Base-by-base conservation (phyloP, 2,329 filamentous ascomycete genomes). In the Coleophoma eucalyptorum region DNA sequence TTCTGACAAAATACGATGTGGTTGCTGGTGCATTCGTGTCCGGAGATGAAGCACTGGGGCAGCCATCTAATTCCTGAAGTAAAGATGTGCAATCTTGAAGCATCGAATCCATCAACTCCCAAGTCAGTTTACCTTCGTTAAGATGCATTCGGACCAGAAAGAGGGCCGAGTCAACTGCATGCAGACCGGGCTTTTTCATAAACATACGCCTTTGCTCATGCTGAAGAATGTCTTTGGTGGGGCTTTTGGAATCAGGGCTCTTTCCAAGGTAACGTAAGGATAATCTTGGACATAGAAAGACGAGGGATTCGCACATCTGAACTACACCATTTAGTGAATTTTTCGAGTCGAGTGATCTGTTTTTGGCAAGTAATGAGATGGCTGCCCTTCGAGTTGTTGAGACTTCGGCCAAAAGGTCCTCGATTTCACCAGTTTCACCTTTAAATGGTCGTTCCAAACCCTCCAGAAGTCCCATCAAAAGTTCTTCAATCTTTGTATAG, bases 241-340 rank as follows among this genome's bases (percentile, higher is more conserved):
- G 67, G 18, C 76, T 73, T 33, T 76, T 74, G 12, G 73, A 72
- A 4, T 69, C 69, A 0, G 82, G 80, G 1, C 75, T 68, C 49
- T 79, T 80, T 12, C 83, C 83, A 2, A 86, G 68, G 80, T 83
- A 87, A 43, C 83, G 74, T 6, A 80, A 68, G 43, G 77, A 72
- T 58, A 87, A 83, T 2, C 81, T 75, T 12, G 83, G 83, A 53
- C 81, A 78, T 49, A 80, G 75, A 31, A 80, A 70, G 20, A 86
- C 69, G 43, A 86, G 75, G 0, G 72, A 69, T 57, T 83, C 79
- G 7, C 84, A 71, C n/a, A 76, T 69, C 52, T 62, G 59, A 50
- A 47, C 62, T 21, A 67, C 50, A 2, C 61, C 59, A 48, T 58
- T 53, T 10, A 49, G 48, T 12, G 59, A 40, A 12, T 16, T 37